phyloP scores from a whole-genome alignment of 164 flowering plant genomes.

The Stephania cephalantha region DNA sequence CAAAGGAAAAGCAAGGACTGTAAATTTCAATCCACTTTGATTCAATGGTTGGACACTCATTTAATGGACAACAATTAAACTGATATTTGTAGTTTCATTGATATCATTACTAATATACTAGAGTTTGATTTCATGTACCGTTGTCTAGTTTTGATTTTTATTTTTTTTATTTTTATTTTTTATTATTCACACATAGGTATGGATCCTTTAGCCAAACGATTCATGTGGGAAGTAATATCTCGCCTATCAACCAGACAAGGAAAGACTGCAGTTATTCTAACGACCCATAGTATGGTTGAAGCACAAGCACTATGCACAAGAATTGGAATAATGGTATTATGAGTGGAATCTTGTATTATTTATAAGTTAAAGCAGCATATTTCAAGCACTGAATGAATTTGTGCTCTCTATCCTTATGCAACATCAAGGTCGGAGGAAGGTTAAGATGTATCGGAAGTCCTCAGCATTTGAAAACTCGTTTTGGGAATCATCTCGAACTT shows the following conservation, averaged over 20 bases:
- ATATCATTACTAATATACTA: background rate
- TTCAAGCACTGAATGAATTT: constrained; percentile 3
- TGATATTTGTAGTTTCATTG: background rate
- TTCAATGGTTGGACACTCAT: too few species aligned
- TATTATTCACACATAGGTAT: constrained; percentile 52
- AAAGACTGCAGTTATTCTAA: constrained; percentile 95
- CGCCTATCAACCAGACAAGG: constrained; percentile 88
- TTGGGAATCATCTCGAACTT: constrained; percentile 93
- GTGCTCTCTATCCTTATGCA: constrained; percentile 4
- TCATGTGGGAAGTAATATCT: constrained; percentile 99
- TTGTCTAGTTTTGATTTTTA: too few species aligned
- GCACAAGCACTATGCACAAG: constrained; percentile 98
- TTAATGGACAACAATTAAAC: background rate
- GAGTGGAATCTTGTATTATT: constrained; percentile 1
- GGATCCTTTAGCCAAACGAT: constrained; percentile 98
- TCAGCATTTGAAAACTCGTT: constrained; percentile 89
- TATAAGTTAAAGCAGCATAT: background rate
- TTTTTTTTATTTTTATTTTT: constrained; percentile 1
- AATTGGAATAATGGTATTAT: constrained; percentile 90
- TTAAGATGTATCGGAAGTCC: constrained; percentile 96
- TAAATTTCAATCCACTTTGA: background rate
- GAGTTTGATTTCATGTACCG: background rate
- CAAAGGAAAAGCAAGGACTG: background rate
- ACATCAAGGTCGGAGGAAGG: constrained; percentile 78
- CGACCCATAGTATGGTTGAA: constrained; percentile 98